Percentiles rank a stretch among this genome's conserved stretches.
phyloP scores from a whole-genome alignment of 257 asterid species.

The Cordia subcordata region DNA sequence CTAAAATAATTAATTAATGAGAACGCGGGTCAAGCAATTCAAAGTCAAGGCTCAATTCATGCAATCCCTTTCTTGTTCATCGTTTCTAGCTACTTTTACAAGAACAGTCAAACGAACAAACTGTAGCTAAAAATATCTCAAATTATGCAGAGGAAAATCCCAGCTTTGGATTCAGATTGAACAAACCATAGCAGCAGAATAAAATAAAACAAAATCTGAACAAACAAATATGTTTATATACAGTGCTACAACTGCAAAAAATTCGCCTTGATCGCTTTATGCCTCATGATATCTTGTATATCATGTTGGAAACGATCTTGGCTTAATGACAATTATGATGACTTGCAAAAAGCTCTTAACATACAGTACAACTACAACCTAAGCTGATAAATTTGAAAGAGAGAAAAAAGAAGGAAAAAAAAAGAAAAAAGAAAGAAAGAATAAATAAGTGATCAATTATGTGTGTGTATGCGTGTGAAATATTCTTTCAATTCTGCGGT shows the following conservation, averaged over 20 bases:
- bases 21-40: slow-evolving; percentile 6
- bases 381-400: neutral
- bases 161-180: neutral
- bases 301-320: no score
- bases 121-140: no score
- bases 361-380: no score
- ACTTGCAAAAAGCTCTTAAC: no score
- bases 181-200: neutral
- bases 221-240: neutral
- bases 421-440: neutral
- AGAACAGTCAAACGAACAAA: no score
- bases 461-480: neutral
- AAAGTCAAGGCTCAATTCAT: slow-evolving; percentile 7
- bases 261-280: neutral
- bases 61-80: no score
- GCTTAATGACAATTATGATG: no score
- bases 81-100: no score
- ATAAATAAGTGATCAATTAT: neutral
- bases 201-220: no score
- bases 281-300: neutral
- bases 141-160: neutral
- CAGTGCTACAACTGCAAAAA: slow-evolving; percentile 1
- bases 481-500: slow-evolving; percentile 9
- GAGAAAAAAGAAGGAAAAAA: no score
- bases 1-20: neutral